Base-by-base conservation (phyloP, 2,329 filamentous ascomycete species). In the Hypoxylon rubiginosum region DNA sequence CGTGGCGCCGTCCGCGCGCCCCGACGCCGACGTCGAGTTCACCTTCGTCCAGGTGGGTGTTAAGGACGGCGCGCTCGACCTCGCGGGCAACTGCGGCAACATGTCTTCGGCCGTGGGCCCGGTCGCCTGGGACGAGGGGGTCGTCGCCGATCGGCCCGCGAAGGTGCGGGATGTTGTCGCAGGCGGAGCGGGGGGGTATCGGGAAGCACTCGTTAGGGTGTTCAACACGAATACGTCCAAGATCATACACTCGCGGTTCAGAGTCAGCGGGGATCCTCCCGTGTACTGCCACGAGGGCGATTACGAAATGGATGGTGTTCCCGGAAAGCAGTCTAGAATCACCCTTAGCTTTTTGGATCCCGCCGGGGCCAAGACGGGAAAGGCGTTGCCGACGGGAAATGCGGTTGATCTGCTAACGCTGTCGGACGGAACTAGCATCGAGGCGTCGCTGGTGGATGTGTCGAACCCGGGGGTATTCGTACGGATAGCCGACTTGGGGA, bases 31-130 rank as follows among this genome's bases (percentile, higher is more conserved):
- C 21, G 67, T 76, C n/a, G 73, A 75, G 26, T 76, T 73, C 32
- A 76, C 75, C 4, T 76, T 76, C 34, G 83, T 88, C 1, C 85
- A 86, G 41, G 78, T 90, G 3, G 86, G 85, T 0, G 81, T 90
- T 62, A 80, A 83, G 57, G 81, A 85, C 64, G 79, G 80, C 5
- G 76, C 81, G 52, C 79, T 90, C 1, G 87, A 90, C 67, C 79
- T 85, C 57, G 83, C 85, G 0, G 84, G 86, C 2, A 90, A 89
- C 66, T 90, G 87, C 71, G 87, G 87, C 1, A 89, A 89, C 67
- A 86, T 90, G 84, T 84, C 79, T 15, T 80, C 82, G 28, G 85
- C 82, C 0, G 81, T 90, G 30, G 88, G 87, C 0, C 87, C 87
- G 0, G 87, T 84, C 71, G 87, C 86, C 1, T 80, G 89, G 74